These are phyloP conservation scores for Blastobotrys buckinghamii DNA, from an alignment of 1,139 yeast species.

Conservation along the genomic window DNA sequence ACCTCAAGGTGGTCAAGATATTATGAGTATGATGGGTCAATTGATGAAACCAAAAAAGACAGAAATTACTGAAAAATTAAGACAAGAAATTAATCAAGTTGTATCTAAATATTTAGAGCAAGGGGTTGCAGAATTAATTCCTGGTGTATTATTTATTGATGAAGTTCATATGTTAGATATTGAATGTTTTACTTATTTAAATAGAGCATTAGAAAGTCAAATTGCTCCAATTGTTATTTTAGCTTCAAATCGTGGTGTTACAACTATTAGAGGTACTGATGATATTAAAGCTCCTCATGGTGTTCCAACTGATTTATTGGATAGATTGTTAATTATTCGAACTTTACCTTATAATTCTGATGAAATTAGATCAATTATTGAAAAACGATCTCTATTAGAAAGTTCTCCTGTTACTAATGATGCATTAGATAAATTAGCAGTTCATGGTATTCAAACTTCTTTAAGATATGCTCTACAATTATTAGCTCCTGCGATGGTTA, in stretches of 20 bases:
- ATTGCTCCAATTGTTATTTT: slow-evolving; percentile 93
- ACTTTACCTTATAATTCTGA: slow-evolving; percentile 81
- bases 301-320: slow-evolving; percentile 90
- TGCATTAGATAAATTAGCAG: slow-evolving; percentile 69
- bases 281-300: slow-evolving; percentile 93
- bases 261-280: slow-evolving; percentile 87
- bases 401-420: slow-evolving; percentile 54
- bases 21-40: slow-evolving; percentile 98
- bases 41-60: slow-evolving; percentile 92
- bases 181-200: slow-evolving; percentile 90
- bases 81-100: slow-evolving; percentile 90
- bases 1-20: slow-evolving; percentile 99
- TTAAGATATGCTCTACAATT: slow-evolving; percentile 88
- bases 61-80: slow-evolving; percentile 94
- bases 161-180: slow-evolving; percentile 97
- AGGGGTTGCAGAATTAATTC: slow-evolving; percentile 96
- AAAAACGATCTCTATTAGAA: slow-evolving; percentile 76
- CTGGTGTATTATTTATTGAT: slow-evolving; percentile 95
- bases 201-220: slow-evolving; percentile 84
- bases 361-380: slow-evolving; percentile 76
- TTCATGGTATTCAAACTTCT: slow-evolving; percentile 67
- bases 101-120: slow-evolving; percentile 95
- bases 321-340: slow-evolving; percentile 83
- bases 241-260: slow-evolving; percentile 92
- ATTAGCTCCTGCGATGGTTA: slow-evolving; percentile 82